A percentile compares a stretch with the other conserved stretches of the same genome.
Conservation (phyloP, 2,329 filamentous ascomycete genomes). For the Hypoxylon sp. region DNA sequence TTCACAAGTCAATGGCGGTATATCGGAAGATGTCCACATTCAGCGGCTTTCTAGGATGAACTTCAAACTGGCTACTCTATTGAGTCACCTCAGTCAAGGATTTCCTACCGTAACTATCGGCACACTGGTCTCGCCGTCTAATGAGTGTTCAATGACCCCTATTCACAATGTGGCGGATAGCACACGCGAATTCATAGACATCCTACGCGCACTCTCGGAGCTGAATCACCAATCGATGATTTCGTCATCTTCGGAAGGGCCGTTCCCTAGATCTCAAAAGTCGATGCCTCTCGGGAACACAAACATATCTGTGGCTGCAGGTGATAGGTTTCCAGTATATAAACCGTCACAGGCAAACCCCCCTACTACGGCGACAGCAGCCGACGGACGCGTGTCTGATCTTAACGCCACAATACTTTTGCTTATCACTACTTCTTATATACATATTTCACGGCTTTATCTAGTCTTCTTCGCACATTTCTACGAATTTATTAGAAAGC, state of each 20-base stretch:
- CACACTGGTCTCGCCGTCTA: slow-evolving; percentile 6
- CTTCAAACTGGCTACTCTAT: slow-evolving; percentile 9
- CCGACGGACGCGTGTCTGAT: neutral
- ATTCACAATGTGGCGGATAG: slow-evolving; percentile 10
- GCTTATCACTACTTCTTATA: slow-evolving; percentile 27
- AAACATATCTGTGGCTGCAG: neutral
- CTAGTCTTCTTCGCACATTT: slow-evolving; percentile 25
- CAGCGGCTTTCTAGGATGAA: slow-evolving; percentile 30
- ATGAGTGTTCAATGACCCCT: slow-evolving; percentile 2
- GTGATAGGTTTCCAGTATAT: neutral
- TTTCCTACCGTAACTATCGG: slow-evolving; percentile 18
- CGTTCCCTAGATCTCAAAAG: neutral
- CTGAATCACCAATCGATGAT: too few species aligned
- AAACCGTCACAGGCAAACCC: neutral
- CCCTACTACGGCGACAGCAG: neutral
- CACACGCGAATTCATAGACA: slow-evolving; percentile 22
- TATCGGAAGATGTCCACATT: slow-evolving; percentile 10
- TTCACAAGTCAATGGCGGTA: slow-evolving; percentile 6
- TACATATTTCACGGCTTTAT: slow-evolving; percentile 17
- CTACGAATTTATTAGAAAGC: slow-evolving; percentile 15
- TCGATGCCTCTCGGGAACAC: neutral
- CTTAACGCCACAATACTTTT: slow-evolving; percentile 18
- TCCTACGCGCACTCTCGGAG: slow-evolving; percentile 9
- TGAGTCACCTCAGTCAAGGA: slow-evolving; percentile 17
- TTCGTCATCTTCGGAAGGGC: neutral